phyloP scores from a whole-genome alignment of 352 stramenopile genomes.

The Globisporangium nunn region DNA sequence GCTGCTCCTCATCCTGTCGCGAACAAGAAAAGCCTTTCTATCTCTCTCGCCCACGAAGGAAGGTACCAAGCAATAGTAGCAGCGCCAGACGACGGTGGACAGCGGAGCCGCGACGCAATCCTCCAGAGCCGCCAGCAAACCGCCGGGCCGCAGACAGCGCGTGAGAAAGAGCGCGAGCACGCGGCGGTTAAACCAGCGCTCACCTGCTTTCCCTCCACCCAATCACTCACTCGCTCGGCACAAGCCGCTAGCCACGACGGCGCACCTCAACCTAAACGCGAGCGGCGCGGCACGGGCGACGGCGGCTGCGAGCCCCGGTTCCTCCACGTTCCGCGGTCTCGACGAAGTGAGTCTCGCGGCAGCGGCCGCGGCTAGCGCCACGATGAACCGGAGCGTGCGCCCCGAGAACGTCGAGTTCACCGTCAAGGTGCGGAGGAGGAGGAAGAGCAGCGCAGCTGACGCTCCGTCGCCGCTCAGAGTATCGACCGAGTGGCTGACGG shows the following conservation, averaged over 20 bases:
- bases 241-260: conserved; percentile 5
- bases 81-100: not conserved
- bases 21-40: not conserved
- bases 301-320: conserved; percentile 1
- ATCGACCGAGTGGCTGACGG: conserved; percentile 5
- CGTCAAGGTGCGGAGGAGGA: conserved; percentile 66
- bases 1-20: no score
- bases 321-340: conserved; percentile 7
- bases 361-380: not conserved
- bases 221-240: not conserved
- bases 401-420: conserved; percentile 95
- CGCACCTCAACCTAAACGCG: conserved; percentile 11
- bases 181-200: not conserved
- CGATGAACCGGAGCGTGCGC: conserved; percentile 75
- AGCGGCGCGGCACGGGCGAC: conserved; percentile 4
- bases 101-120: not conserved
- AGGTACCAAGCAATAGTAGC: not conserved
- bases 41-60: no score
- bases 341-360: conserved; percentile 13
- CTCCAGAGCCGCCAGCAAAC: not conserved
- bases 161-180: not conserved
- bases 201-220: not conserved
- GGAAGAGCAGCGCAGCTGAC: not conserved
- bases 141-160: not conserved
- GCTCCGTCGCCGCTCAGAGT: not conserved